A percentile compares a stretch with the other conserved stretches of the same genome.
Conservation (phyloP, 176 grass and related monocot species). For the Phoenix dactylifera region DNA sequence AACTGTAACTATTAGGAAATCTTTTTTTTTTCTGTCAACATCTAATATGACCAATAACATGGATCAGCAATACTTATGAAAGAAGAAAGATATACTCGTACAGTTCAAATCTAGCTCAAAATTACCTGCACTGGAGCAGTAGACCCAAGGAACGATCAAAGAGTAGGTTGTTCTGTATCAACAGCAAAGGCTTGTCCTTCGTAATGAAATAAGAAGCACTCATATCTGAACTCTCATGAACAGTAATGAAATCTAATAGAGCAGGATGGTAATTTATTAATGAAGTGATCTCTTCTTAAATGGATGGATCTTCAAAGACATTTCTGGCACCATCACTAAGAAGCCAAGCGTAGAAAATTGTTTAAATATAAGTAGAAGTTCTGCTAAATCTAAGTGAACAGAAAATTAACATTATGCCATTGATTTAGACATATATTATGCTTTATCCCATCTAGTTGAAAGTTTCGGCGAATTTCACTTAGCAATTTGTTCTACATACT, state of each 20-base stretch:
- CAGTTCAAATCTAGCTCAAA: neutral
- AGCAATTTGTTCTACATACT: too few relatives aligned
- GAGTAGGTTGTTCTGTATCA: conserved; percentile 89
- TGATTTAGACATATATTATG: too few relatives aligned
- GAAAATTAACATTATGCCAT: too few relatives aligned
- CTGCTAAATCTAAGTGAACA: too few relatives aligned
- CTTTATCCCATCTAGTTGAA: too few relatives aligned
- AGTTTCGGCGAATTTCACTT: too few relatives aligned
- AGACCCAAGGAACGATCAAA: conserved; percentile 90
- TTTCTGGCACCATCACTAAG: conserved; percentile 35
- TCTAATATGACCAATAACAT: conserved; percentile 32
- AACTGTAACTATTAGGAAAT: conserved; percentile 90
- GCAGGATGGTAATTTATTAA: conserved; percentile 41
- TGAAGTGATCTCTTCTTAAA: conserved; percentile 62
- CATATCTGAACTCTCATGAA: conserved; percentile 28
- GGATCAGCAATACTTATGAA: neutral
- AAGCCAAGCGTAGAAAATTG: conserved; percentile 12
- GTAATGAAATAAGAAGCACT: conserved; percentile 31
- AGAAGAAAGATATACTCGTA: conserved; percentile 3
- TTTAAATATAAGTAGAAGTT: too few relatives aligned
- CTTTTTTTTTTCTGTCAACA: conserved; percentile 58
- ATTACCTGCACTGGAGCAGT: conserved; percentile 94
- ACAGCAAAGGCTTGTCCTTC: conserved; percentile 53
- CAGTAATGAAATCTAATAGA: conserved; percentile 24
- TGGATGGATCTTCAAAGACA: conserved; percentile 50